phyloP scores from a whole-genome alignment of 192 early-diverging fungal genomes.

The Backusella circina region DNA sequence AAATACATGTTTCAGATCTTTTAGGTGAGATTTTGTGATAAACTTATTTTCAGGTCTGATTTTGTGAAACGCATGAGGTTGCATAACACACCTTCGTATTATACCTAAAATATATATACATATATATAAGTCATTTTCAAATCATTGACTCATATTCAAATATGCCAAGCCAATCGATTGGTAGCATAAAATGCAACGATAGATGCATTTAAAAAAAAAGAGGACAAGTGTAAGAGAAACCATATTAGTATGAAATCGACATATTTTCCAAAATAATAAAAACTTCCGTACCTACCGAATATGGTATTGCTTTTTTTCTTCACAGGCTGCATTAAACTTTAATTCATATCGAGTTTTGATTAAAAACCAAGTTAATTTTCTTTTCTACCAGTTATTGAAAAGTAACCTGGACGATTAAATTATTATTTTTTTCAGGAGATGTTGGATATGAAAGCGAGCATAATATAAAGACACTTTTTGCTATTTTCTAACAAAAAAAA shows the following conservation, averaged over 20 bases:
- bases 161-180: no score
- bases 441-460: background rate
- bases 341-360: background rate
- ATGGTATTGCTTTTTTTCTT: background rate
- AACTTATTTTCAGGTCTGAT: no score
- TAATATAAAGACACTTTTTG: background rate
- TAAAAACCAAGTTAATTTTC: background rate
- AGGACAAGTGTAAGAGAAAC: background rate
- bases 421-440: background rate
- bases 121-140: no score
- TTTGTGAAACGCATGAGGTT: no score
- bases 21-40: no score
- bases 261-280: background rate
- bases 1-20: no score
- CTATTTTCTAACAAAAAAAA: no score
- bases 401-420: background rate
- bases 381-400: background rate
- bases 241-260: background rate
- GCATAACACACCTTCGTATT: no score
- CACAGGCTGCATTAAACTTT: background rate
- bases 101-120: no score
- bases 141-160: no score
- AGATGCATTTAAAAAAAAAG: background rate
- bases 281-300: background rate
- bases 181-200: no score